Evolutionary conservation across 257 asterid species (phyloP).

Genomic region (Thymus quinquecostatus): DNA sequence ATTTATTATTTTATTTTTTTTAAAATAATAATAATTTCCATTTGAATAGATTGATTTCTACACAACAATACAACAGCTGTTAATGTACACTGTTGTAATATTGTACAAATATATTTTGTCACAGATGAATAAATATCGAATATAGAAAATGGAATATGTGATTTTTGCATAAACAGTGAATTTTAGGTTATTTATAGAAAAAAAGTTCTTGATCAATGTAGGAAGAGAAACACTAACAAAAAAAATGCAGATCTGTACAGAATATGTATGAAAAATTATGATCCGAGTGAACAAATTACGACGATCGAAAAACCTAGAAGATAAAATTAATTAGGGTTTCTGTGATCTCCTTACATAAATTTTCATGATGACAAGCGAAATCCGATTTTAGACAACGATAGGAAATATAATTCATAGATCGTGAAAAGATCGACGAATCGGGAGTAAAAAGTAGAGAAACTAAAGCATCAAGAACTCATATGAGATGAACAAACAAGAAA

Average conservation of each 20-base stretch:
- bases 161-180: background rate
- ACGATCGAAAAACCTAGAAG: background rate
- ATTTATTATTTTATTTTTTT: background rate
- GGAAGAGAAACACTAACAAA: too few species aligned
- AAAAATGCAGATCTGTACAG: too few species aligned
- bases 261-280: background rate
- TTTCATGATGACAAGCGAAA: background rate
- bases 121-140: background rate
- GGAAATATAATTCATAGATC: background rate
- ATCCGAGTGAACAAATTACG: background rate
- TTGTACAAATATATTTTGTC: background rate
- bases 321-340: constrained; percentile 21
- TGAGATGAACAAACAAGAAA: background rate
- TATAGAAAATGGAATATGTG: background rate
- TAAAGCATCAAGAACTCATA: background rate
- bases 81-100: background rate
- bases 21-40: background rate
- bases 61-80: background rate
- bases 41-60: background rate
- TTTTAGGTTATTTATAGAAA: background rate
- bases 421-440: background rate
- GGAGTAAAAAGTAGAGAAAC: background rate
- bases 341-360: background rate
- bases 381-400: background rate
- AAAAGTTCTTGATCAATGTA: too few species aligned